phyloP scores from a whole-genome alignment of 2,329 filamentous ascomycete species.

The Akanthomyces uredinophilus region DNA sequence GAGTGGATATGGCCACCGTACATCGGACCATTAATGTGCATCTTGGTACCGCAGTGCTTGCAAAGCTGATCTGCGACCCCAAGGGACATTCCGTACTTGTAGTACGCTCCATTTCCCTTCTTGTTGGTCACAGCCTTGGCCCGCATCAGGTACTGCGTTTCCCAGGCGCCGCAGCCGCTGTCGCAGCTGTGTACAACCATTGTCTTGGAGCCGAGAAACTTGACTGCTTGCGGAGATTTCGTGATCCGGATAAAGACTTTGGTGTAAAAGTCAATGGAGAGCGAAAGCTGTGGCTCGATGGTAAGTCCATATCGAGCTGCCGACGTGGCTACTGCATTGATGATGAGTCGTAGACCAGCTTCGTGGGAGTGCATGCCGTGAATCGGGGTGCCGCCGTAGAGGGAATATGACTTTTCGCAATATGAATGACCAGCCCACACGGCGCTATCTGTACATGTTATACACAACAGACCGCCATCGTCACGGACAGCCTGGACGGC shows the following conservation, averaged over 20 bases:
- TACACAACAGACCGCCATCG: conserved; percentile 85
- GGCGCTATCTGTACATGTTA: conserved; percentile 94
- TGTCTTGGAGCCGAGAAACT: conserved; percentile 82
- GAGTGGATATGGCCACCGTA: conserved; percentile 88
- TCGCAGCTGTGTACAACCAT: conserved; percentile 94
- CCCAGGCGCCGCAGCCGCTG: conserved; percentile 84
- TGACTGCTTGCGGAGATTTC: conserved; percentile 78
- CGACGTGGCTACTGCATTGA: conserved; percentile 73
- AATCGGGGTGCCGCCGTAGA: conserved; percentile 87
- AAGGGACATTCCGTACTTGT: conserved; percentile 71
- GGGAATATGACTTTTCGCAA: conserved; percentile 83
- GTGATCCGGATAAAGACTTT: conserved; percentile 81
- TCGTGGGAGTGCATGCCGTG: conserved; percentile 87
- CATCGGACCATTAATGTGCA: conserved; percentile 90
- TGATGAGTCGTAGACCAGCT: conserved; percentile 77
- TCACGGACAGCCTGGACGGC: conserved; percentile 78
- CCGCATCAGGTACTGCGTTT: conserved; percentile 70
- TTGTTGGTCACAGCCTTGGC: conserved; percentile 64
- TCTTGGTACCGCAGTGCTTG: conserved; percentile 78
- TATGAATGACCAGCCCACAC: conserved; percentile 95
- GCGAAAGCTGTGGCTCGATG: conserved; percentile 84
- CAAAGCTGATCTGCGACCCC: conserved; percentile 66
- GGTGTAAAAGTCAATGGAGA: conserved; percentile 94
- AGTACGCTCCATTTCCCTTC: conserved; percentile 63
- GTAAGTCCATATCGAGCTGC: conserved; percentile 81